Base-by-base conservation (phyloP, 495 filamentous ascomycete genomes). In the Clohesyomyces aquaticus region DNA sequence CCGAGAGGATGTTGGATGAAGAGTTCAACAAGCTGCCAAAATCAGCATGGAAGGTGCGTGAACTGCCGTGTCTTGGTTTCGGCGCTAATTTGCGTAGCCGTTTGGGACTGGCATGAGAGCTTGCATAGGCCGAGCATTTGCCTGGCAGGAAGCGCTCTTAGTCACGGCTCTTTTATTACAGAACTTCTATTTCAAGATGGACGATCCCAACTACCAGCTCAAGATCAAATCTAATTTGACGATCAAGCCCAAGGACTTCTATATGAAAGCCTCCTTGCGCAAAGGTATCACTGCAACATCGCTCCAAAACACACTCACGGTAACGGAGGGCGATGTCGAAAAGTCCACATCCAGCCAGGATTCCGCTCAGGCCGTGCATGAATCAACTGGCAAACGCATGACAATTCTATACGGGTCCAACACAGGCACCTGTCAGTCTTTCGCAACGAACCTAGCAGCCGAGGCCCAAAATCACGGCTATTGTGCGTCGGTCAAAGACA, bases 391-490 rank as follows among this genome's bases (percentile, higher is more conserved):
- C 8, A 80, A 78, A 57, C 77, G 74, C 0, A 80, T 90, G 71
- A 82, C 80, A 35, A 83, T 91, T 16, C 80, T 85, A 38, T 90
- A 84, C 60, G 88, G 87, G 19, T 87, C 85, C n/a, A 89, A 91
- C 61, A 84, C 83, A 1, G 88, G 88, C 2, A 91, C 88, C n/a
- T 91, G 88, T 68, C 85, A 89, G 69, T 76, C 83, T 3, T 75
- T 91, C 18, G 86, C 87, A 6, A 80, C 84, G 66, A 75, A 79
- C 47, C 69, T 89, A 6, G 85, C 86, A 11, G 76, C 78, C 53
- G 80, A 82, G 64, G 86, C 87, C 1, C 63, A 73, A 19, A 63
- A 68, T 3, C 80, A 84, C 64, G 87, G 86, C 0, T 89, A 79
- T 59, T 64, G 69, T 2, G 84, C 83, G 4, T 70, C 80, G 53